Evolutionary conservation across 805 yeast genomes (phyloP), one percentile per base, ranked within the genome.

Genomic region (Wickerhamia fluorescens): DNA sequence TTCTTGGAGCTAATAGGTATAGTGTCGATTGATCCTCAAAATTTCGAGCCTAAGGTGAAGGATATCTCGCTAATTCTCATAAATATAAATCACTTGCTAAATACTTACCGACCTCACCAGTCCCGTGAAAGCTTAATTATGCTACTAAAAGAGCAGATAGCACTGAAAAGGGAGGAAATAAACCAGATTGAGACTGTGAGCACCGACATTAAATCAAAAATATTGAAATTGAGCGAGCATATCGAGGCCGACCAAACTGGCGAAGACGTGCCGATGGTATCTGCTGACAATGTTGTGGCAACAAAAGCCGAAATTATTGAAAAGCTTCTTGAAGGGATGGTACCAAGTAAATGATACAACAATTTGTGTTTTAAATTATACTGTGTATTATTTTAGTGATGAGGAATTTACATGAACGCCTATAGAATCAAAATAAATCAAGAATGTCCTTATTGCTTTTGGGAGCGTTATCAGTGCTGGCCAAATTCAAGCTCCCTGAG

Each of bases 31-130:
- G 75, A 82, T 35, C 96, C 98, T 1, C 68, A 71, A 14, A 61
- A 71, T 29, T 69, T 68, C 31, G 56, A 56, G 27, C 52, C 56
- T 5, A 82, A 85, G 44, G 73, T 87, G 16, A 95, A 87, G 39
- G 75, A 85, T 40, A 73, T 92, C 21, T 73, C 94, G 38, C 68
- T 80, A 9, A 75, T 89, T 7, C 60, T 92, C 29, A 80, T 89
- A 48, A 92, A 92, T 48, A 77, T 92, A 39, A 96, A 92, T 51
- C 97, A 92, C 52, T 60, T 92, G 20, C 59, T 92, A 34, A 92
- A 92, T 51, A 87, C 88, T 29, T 92, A 92, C 55, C 66, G 98
- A 36, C 92, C 96, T 3, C 97, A 92, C 54, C 98, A 92, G 50
- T 81, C 95, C 3, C 67, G 96, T 29, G 98, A 92, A 46, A 78